These are phyloP conservation scores for Haemoproteus tartakovskyi DNA, from an alignment of 169 alveolate species.

Conservation along the genomic window DNA sequence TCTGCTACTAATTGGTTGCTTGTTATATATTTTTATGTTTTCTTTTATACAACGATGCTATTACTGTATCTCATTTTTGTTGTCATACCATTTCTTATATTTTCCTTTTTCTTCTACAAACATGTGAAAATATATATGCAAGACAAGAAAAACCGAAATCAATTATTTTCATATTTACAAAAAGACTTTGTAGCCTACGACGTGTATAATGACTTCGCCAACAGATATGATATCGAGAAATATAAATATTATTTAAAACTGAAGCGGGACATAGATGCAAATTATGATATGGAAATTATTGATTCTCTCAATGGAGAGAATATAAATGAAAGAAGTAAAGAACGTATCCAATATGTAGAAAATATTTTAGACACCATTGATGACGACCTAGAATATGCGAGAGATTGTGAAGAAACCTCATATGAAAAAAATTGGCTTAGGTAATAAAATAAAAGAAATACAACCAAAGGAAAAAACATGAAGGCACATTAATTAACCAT, in stretches of 20 bases:
- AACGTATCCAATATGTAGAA: constrained; percentile 29
- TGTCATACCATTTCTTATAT: constrained; percentile 36
- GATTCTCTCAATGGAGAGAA: constrained; percentile 15
- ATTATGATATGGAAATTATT: constrained; percentile 27
- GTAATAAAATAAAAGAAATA: no score
- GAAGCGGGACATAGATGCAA: constrained; percentile 14
- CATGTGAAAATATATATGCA: constrained; percentile 22
- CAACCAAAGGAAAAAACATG: no score
- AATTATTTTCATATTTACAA: constrained; percentile 21
- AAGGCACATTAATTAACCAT: no score
- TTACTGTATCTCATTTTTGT: constrained; percentile 40
- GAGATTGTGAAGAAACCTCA: constrained; percentile 13
- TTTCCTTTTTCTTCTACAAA: constrained; percentile 41
- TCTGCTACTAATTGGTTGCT: no score
- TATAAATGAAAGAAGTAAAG: constrained; percentile 18
- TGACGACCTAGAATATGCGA: constrained; percentile 7
- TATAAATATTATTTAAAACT: constrained; percentile 34
- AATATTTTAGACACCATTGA: constrained; percentile 35
- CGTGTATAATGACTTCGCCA: constrained; percentile 21
- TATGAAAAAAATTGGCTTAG: constrained; percentile 39
- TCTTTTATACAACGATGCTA: constrained; percentile 51
- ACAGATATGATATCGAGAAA: constrained; percentile 53
- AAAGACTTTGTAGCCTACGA: constrained; percentile 14
- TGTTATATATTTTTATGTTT: no score
- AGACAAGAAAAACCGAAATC: constrained; percentile 46